Conservation (phyloP, 331 rosid species). For the Quercus lobata region DNA sequence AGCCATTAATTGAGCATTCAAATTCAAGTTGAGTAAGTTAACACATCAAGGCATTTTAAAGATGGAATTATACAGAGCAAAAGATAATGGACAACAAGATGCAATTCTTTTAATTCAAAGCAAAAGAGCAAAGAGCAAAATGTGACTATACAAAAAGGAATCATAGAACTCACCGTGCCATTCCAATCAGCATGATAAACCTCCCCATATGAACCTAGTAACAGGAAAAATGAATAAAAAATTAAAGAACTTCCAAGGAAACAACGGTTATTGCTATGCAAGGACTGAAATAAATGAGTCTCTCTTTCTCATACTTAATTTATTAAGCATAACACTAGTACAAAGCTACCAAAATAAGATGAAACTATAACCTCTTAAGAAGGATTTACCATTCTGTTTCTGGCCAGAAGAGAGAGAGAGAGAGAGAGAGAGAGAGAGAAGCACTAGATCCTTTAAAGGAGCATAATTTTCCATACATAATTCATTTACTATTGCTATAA, state of each 20-base stretch:
- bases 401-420: background rate
- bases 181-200: conserved; percentile 98
- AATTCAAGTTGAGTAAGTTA: background rate
- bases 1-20: background rate
- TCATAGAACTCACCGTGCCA: conserved; percentile 78
- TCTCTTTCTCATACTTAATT: background rate
- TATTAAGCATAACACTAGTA: background rate
- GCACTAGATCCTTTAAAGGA: background rate
- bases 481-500: background rate
- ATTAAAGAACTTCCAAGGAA: background rate
- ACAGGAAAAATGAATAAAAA: conserved; percentile 19
- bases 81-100: background rate
- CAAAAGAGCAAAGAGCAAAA: background rate
- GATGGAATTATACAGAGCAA: background rate
- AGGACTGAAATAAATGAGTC: background rate
- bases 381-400: background rate
- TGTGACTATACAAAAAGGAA: background rate
- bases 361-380: background rate
- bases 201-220: conserved; percentile 95
- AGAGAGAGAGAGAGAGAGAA: background rate
- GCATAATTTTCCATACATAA: background rate
- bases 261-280: background rate
- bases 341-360: background rate
- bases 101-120: background rate
- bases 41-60: background rate